Evolutionary conservation across 495 filamentous ascomycete genomes (phyloP).

Genomic region (Neurospora sp.): DNA sequence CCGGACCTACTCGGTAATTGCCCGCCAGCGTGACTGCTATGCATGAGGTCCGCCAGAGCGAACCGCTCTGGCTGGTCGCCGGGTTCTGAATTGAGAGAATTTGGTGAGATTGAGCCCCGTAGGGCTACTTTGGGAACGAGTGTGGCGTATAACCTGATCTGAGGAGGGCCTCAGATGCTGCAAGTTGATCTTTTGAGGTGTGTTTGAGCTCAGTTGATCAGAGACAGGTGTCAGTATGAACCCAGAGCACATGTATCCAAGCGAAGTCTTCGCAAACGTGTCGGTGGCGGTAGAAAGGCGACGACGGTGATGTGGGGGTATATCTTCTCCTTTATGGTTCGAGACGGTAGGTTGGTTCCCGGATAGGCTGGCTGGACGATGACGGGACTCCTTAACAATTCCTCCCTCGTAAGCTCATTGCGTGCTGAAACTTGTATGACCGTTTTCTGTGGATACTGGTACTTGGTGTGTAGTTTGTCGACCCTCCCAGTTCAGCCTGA

Average conservation of each 20-base stretch:
- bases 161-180: slow-evolving; percentile 4
- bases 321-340: neutral
- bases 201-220: neutral
- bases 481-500: neutral
- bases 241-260: slow-evolving; percentile 29
- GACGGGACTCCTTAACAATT: slow-evolving; percentile 13
- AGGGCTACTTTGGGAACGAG: slow-evolving; percentile 26
- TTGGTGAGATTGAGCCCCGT: slow-evolving; percentile 36
- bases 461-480: neutral
- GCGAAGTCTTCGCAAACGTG: slow-evolving; percentile 11
- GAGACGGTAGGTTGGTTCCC: slow-evolving; percentile 12
- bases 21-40: slow-evolving; percentile 56
- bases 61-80: slow-evolving; percentile 58
- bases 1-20: slow-evolving; percentile 49
- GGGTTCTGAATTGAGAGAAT: slow-evolving; percentile 44
- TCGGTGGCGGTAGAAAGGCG: slow-evolving; percentile 17
- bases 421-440: slow-evolving; percentile 16
- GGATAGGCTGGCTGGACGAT: slow-evolving; percentile 22
- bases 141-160: slow-evolving; percentile 4
- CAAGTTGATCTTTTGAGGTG: slow-evolving; percentile 1
- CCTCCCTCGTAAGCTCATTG: slow-evolving; percentile 26
- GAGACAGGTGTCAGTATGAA: slow-evolving; percentile 15
- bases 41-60: slow-evolving; percentile 67
- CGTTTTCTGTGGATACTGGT: slow-evolving; percentile 1
- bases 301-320: slow-evolving; percentile 4